Conservation (phyloP, 2,329 filamentous ascomycete species). For the Botrytis sinoallii region DNA sequence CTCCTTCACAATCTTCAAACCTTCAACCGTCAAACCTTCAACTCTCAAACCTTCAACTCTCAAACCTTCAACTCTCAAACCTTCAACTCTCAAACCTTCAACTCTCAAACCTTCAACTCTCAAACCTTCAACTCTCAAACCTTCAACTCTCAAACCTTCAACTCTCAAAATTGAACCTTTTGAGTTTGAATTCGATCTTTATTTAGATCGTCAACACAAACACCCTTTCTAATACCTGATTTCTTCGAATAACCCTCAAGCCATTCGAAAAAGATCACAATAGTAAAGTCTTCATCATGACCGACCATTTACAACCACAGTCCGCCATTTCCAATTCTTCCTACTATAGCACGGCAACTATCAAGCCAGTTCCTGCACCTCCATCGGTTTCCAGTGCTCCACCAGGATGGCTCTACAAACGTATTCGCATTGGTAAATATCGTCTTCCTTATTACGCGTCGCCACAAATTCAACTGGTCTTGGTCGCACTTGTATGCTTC, state of each 20-base stretch:
- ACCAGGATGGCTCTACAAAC: constrained; percentile 17
- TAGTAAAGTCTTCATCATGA: neutral
- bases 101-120: neutral
- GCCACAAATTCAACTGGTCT: constrained; percentile 64
- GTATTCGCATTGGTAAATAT: constrained; percentile 40
- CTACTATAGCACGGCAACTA: constrained; percentile 2
- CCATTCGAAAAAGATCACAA: neutral
- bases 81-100: neutral
- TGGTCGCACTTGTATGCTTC: constrained; percentile 68
- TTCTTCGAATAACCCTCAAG: neutral
- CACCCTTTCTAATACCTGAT: neutral
- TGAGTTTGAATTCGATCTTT: neutral
- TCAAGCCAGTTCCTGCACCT: neutral
- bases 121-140: neutral
- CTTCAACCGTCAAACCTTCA: neutral
- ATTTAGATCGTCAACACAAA: neutral
- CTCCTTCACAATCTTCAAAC: neutral
- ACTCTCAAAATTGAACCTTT: neutral
- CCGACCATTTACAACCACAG: constrained; percentile 5
- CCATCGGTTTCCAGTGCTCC: neutral
- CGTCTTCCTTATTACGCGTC: constrained; percentile 68
- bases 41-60: neutral
- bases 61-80: neutral
- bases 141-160: neutral
- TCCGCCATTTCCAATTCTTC: constrained; percentile 9